Evolutionary conservation across 176 grass and related monocot species (phyloP).

Genomic region (Microstegium vimineum): DNA sequence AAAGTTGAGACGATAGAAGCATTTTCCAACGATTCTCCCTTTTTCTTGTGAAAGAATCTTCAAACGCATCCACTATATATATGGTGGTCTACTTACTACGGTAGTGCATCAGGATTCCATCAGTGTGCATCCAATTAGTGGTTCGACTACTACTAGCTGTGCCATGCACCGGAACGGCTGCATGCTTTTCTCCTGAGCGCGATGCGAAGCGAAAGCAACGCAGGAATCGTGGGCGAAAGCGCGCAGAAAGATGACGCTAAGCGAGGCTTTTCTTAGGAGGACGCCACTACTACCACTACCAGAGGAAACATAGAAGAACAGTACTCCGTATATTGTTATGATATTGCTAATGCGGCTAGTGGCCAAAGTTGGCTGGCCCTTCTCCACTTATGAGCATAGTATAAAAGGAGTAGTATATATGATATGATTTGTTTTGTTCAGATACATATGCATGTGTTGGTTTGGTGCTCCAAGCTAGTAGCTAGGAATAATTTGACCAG

Average conservation of each 20-base stretch:
- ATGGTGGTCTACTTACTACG: not conserved
- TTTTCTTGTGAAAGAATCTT: not conserved
- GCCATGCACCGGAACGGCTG: not conserved
- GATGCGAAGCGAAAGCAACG: not conserved
- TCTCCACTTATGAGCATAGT: not conserved
- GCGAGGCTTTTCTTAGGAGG: not conserved
- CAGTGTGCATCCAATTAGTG: not conserved
- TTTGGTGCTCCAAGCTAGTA: slow-evolving; percentile 10
- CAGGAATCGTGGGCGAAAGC: slow-evolving; percentile 5
- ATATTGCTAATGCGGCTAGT: not conserved
- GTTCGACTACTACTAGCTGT: not conserved
- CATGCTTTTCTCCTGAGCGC: not conserved
- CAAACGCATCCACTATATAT: not conserved
- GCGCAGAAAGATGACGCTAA: slow-evolving; percentile 15
- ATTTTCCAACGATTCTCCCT: too few species aligned
- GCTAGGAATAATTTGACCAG: slow-evolving; percentile 40
- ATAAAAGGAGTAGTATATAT: not conserved
- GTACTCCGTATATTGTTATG: too few species aligned
- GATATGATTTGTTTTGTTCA: not conserved
- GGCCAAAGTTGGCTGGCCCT: slow-evolving; percentile 9
- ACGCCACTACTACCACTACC: not conserved
- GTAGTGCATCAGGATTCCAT: not conserved
- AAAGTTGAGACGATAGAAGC: too few species aligned
- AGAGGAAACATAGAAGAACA: not conserved
- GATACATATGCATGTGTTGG: not conserved